phyloP scores from a whole-genome alignment of 1,284 basidiomycete genomes.

The Rhodotorula sp. region DNA sequence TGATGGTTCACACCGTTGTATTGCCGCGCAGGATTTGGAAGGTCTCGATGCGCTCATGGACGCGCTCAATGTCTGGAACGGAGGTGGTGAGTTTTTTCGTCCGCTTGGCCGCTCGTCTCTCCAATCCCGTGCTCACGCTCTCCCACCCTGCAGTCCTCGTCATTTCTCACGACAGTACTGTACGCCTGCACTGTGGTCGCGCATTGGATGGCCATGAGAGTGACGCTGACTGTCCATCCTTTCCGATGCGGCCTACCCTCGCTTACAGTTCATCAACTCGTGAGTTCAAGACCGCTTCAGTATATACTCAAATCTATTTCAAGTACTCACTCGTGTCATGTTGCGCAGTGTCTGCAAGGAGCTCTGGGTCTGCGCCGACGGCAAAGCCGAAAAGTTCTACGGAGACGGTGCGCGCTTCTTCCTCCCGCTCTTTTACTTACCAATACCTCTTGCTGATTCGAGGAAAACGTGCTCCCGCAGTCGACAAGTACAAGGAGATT shows the following conservation, averaged over 20 bases:
- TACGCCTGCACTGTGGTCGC: background rate
- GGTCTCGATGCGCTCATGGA: constrained; percentile 94
- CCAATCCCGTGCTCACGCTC: background rate
- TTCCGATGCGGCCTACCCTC: background rate
- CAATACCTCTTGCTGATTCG: background rate
- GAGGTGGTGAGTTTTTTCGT: constrained; percentile 60
- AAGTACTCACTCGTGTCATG: accelerated
- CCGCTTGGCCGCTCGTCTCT: background rate
- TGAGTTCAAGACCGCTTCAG: constrained; percentile 45
- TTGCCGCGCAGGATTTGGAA: constrained; percentile 39
- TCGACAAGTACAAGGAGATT: constrained; percentile 33
- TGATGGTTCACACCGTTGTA: too few relatives aligned
- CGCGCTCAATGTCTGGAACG: constrained; percentile 85
- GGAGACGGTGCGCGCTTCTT: constrained; percentile 25
- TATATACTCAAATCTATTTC: background rate
- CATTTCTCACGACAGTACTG: constrained; percentile 78
- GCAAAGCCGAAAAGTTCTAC: constrained; percentile 54
- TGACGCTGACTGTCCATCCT: background rate
- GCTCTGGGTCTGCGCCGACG: constrained; percentile 88
- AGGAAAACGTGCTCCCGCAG: background rate
- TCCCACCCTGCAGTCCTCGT: constrained; percentile 58
- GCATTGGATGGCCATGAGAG: background rate
- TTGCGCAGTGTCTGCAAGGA: constrained; percentile 52
- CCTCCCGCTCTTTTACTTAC: background rate
- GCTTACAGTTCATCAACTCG: constrained; percentile 64